Base-by-base conservation (phyloP, 768 basidiomycete genomes). In the Collybiopsis confluens region DNA sequence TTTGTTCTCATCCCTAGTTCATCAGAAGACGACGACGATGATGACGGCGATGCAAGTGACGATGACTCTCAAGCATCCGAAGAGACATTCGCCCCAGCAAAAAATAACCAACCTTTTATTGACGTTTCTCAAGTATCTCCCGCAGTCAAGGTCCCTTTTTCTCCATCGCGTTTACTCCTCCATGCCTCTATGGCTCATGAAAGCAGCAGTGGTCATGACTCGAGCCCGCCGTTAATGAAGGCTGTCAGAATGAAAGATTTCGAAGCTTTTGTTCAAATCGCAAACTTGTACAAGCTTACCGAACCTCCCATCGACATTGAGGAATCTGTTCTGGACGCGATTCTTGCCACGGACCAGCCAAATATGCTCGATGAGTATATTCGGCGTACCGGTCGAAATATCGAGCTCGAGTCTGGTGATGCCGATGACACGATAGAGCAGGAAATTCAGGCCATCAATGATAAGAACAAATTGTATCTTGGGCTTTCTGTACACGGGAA, bases 401-500 rank as follows among this genome's bases (percentile, higher is more conserved):
- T 75, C 13, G 65, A 72, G 35, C 58, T 75, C 30, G 15, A 51
- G n/a, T 38, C 24, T 6, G 20, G 45, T 4, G 18, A 35, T 20
- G 36, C 10, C 10, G 63, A 65, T 13, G 56, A 52, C 0, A 62
- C 61, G 18, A 58, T 63, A n/a, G 43, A 47, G 16, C 63, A 63
- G 2, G 65, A 64, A 9, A 61, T 65, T 23, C 55, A 56, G 9
- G 59, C 63, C 9, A 56, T 62, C 37, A 72, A 74, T 57, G 73
- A 75, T 57, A 57, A 64, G 51, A 72, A 75, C 60, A 72, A 66
- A 60, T 43, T 77, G 0, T 86, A 85, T 58, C 76, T 83, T 16
- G 83, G 84, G 0, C 69, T 86, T 38, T 77, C 76, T 52, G 79
- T 85, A 20, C 80, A 83, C 54, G 83, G 82, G n/a, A 82, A 81